A percentile compares a stretch with the other conserved stretches of the same genome.
Conservation (phyloP, 345 rosid genomes). For the Turritis glabra region DNA sequence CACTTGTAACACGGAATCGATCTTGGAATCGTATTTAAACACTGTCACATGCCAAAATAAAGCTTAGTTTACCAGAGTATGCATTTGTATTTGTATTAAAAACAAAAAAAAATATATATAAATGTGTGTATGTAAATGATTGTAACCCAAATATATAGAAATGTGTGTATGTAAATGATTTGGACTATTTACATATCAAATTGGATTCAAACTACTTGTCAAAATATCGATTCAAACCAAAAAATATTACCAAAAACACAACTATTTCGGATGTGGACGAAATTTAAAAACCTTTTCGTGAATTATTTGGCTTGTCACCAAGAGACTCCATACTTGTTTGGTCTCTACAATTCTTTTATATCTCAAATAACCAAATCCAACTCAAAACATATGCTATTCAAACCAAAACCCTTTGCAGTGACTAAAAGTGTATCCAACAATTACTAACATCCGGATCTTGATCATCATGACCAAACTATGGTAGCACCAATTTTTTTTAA, state of each 20-base stretch:
- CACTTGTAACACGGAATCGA: conserved; percentile 58
- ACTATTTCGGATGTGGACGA: neutral
- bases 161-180: neutral
- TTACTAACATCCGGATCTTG: neutral
- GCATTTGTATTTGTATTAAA: neutral
- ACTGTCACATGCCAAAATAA: conserved; percentile 34
- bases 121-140: no score
- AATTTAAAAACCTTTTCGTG: no score
- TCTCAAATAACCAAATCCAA: neutral
- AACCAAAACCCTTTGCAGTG: neutral
- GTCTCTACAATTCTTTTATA: no score
- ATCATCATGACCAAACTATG: neutral
- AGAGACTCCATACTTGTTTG: no score
- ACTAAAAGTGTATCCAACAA: neutral
- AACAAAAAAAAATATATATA: neutral
- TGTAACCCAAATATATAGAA: no score
- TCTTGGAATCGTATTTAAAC: conserved; percentile 42
- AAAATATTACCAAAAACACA: neutral
- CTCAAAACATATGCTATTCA: neutral
- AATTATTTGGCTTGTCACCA: no score
- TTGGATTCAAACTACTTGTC: neutral
- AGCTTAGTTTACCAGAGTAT: neutral
- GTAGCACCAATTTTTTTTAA: neutral
- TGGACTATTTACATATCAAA: neutral
- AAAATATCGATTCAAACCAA: neutral